Conservation (phyloP, 73 alveolate species). For the Tetrahymena borealis region DNA sequence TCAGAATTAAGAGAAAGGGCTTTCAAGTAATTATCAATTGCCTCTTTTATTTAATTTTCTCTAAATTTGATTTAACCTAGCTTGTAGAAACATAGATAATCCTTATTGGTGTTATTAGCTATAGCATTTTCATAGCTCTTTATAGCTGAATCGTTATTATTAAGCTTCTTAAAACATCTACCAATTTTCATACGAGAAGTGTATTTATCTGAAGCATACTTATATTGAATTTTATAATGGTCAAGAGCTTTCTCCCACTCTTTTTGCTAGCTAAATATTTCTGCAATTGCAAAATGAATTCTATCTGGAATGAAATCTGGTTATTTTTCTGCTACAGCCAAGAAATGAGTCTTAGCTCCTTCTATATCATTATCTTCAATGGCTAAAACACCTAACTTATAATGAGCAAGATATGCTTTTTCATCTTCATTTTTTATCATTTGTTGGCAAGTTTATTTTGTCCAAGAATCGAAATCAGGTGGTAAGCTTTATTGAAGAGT, state of each 20-base stretch:
- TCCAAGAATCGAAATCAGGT: neutral
- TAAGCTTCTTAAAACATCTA: conserved; percentile 26
- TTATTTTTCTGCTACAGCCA: neutral
- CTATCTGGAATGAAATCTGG: neutral
- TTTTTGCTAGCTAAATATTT: neutral
- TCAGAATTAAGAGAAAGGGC: neutral
- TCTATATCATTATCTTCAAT: neutral
- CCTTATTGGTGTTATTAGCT: neutral
- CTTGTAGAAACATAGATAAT: neutral
- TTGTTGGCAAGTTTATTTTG: neutral
- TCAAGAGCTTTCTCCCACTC: neutral
- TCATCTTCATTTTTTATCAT: neutral
- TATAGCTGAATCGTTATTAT: conserved; percentile 17
- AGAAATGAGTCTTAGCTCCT: neutral
- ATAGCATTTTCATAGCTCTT: conserved; percentile 24
- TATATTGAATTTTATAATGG: neutral
- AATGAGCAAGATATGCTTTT: neutral
- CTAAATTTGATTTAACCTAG: neutral
- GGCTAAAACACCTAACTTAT: neutral
- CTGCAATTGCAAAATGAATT: neutral
- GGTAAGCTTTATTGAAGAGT: neutral
- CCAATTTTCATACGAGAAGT: conserved; percentile 15
- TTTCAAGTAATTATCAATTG: conserved; percentile 1
- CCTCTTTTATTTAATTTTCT: conserved; percentile 4
- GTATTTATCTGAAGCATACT: neutral